Evolutionary conservation across 2,329 filamentous ascomycete genomes (phyloP).

Genomic region (Triangularia verruculosa): DNA sequence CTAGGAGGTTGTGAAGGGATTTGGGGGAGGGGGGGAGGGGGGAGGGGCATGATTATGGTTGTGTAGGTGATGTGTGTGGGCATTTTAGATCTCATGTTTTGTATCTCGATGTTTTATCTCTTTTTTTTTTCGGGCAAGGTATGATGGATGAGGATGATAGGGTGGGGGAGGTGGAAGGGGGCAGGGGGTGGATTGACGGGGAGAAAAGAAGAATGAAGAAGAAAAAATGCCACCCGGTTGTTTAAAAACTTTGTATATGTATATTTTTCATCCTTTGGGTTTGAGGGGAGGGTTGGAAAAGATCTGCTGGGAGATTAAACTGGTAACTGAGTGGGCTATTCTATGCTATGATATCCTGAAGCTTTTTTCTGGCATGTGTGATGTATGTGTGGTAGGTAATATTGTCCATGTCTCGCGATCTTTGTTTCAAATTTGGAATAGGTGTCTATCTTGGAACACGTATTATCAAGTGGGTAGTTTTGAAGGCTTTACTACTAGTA

Average conservation of each 20-base stretch:
- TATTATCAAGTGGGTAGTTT: too few relatives aligned
- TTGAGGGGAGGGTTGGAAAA: not conserved
- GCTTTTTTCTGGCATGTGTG: too few relatives aligned
- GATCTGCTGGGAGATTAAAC: too few relatives aligned
- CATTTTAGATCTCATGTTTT: not conserved
- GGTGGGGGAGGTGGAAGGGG: not conserved
- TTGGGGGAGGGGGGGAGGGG: too few relatives aligned
- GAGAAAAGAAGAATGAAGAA: not conserved
- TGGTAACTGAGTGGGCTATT: not conserved
- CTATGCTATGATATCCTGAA: not conserved
- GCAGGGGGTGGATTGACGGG: too few relatives aligned
- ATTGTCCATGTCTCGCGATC: too few relatives aligned
- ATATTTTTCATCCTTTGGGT: not conserved
- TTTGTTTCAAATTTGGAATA: too few relatives aligned
- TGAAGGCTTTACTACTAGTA: too few relatives aligned
- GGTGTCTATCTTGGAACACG: too few relatives aligned
- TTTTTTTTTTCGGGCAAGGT: not conserved
- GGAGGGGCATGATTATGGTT: too few relatives aligned
- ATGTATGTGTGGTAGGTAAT: too few relatives aligned
- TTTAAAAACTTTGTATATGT: not conserved
- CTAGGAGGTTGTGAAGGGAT: too few relatives aligned
- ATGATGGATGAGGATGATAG: not conserved
- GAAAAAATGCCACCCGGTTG: not conserved
- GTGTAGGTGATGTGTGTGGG: not conserved
- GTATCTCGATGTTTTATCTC: not conserved